Evolutionary conservation across 805 yeast genomes (phyloP).

Genomic region (Lipomyces japonicus): DNA sequence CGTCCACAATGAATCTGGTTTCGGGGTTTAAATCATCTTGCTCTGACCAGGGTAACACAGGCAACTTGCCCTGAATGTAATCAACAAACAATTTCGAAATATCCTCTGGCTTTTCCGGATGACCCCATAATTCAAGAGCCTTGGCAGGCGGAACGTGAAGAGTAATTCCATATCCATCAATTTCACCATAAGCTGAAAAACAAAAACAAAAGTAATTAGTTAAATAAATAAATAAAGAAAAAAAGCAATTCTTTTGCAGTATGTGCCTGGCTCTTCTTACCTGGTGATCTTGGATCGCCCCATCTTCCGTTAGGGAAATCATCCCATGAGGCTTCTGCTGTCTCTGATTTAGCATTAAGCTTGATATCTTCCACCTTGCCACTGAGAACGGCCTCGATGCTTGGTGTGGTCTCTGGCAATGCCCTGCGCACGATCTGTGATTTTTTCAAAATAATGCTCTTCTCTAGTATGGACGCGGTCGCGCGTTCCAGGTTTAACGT

Average conservation of each 20-base stretch:
- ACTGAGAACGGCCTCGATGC: conserved; percentile 91
- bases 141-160: conserved; percentile 65
- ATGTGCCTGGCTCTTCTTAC: conserved; percentile 87
- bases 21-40: conserved; percentile 73
- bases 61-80: conserved; percentile 69
- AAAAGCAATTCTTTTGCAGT: no score
- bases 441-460: conserved; percentile 48
- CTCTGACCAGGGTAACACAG: conserved; percentile 88
- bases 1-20: conserved; percentile 89
- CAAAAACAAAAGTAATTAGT: not conserved
- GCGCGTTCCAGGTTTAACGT: conserved; percentile 90
- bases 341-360: conserved; percentile 3
- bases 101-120: conserved; percentile 59
- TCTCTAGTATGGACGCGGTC: conserved; percentile 75
- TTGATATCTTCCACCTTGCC: conserved; percentile 35
- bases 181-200: conserved; percentile 96
- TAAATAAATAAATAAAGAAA: not conserved
- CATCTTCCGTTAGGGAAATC: conserved; percentile 98
- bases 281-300: conserved; percentile 98
- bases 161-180: conserved; percentile 94
- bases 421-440: conserved; percentile 28
- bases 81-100: conserved; percentile 58
- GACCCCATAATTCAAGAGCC: conserved; percentile 85
- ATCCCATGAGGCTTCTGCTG: conserved; percentile 57
- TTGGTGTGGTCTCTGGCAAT: conserved; percentile 53